Base-by-base conservation (phyloP, 441 rosid species). In the Iberis amara region DNA sequence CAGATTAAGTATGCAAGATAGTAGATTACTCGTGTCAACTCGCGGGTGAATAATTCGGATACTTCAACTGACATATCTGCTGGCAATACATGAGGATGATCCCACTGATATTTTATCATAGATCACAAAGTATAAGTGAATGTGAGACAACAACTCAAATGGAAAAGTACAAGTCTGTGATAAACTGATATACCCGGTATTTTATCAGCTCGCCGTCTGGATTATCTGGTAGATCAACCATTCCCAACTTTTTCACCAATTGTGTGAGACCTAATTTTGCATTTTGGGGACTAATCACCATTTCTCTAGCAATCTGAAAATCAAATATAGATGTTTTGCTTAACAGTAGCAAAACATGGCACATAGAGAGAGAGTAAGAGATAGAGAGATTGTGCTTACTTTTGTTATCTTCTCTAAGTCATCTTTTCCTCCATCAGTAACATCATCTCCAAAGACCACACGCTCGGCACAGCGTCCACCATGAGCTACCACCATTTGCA, bases 401-500 rank as follows among this genome's bases (percentile, higher is more conserved):
- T 76, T 85, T 14, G 95, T 92, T 74, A 92, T 92, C 73, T 79
- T 92, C 69, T 80, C 84, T 44, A 86, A 76, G 68, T 92, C 98
- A 73, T 92, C 95, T 71, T 66, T 76, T 61, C 98, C 98, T 59
- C 94, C 98, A 74, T 92, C 96, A 46, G 91, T 92, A 61, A 92
- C 64, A 55, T 91, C 85, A 68, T 87, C 82, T 2, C 96, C 96
- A 58, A 79, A 85, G 47, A 92, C 80, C 61, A 91, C 70, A 45
- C 65, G 76, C 58, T 92, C 98, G 47, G 98, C 96, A 76, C 98
- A 92, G 9, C 83, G 85, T 33, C 98, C 98, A 55, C 96, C 98
- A 61, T 92, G 96, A 72, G 98, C 86, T 46, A 92, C 95, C 64
- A 88, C 94, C 96, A 88, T 88, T 79, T 92, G 98, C 98, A 92